Evolutionary conservation across 169 alveolate species (phyloP), one percentile per base, ranked within the genome.

Genomic region (Prorocentrum cordatum): DNA sequence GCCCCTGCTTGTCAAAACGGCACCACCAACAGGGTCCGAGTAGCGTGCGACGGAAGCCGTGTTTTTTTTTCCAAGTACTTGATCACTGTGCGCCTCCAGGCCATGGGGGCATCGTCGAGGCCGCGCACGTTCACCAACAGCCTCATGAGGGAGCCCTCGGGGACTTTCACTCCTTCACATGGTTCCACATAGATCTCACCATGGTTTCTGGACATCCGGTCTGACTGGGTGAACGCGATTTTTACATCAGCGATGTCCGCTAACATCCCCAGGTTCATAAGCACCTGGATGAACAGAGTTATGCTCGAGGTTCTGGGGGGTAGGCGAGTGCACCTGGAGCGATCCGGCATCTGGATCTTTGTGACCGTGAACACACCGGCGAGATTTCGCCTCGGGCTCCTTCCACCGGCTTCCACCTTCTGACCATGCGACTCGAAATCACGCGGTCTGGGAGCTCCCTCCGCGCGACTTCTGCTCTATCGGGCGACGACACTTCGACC

Each of bases 21-120:
- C 6, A 6, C 29, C 33, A 68, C 80, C 54, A 68, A 12, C 80
- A 68, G 24, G 62, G 80, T 27, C 36, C 80, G 9, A 68, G 42
- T 22, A 68, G 39, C n/a, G n/a, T 36, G 0, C 80, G 58, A 16
- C 7, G 27, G 7, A 2, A 68, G 20, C 80, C 80, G 31, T n/a
- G 5, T 0, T n/a, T 31, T 26, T 18, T 26, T 12, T 2, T 9
- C 20, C 39, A 36, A 4, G 38, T 5, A 24, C 10, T 31, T 10
- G 12, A 38, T 36, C 0, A 68, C 61, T 2, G 80, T 36, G 12
- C 4, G 2, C 0, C 80, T 9, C 61, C 54, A 68, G 0, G 54
- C 80, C 2, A 36, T 32, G 9, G 80, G 80, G 0, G 80, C 80
- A 12, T 68, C 80, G 62, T 68, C 80, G 6, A 68, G 59, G 29